phyloP scores from a whole-genome alignment of 2,329 filamentous ascomycete species.

The Colletotrichum tamarilloi region DNA sequence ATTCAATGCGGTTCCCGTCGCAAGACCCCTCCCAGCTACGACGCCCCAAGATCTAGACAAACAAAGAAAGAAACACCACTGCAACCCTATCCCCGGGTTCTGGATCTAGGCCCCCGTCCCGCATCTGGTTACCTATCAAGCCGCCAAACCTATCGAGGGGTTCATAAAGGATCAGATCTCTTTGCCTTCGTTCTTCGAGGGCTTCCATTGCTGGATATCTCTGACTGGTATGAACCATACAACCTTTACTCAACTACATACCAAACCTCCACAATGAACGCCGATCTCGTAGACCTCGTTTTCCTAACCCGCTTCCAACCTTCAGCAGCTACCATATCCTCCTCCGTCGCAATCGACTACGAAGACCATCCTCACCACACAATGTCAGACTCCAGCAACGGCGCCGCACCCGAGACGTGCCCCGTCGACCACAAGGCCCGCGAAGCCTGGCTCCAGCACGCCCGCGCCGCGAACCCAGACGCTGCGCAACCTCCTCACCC shows the following conservation, averaged over 20 bases:
- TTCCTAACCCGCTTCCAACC: conserved; percentile 25
- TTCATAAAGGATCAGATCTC: not conserved
- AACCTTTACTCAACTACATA: not conserved
- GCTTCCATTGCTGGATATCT: not conserved
- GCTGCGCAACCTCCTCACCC: conserved; percentile 43
- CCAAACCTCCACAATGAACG: conserved; percentile 19
- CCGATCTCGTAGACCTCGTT: conserved; percentile 34
- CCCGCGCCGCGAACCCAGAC: conserved; percentile 61
- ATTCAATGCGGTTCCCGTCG: conserved; percentile 15
- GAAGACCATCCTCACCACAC: not conserved
- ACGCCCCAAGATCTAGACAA: not conserved
- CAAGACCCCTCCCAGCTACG: not conserved
- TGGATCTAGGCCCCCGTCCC: not conserved
- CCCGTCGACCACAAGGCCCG: conserved; percentile 70
- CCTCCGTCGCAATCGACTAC: conserved; percentile 2
- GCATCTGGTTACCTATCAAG: not conserved
- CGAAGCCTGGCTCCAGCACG: conserved; percentile 85
- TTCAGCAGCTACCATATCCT: not conserved
- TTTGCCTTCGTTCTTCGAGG: not conserved
- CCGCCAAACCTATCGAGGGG: not conserved
- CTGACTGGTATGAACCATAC: conserved; percentile 1
- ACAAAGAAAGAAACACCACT: conserved; percentile 7
- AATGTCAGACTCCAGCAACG: conserved; percentile 19
- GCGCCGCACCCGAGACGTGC: conserved; percentile 21
- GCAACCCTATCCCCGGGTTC: not conserved